Evolutionary conservation across 2,329 filamentous ascomycete species (phyloP).

Genomic region (Periglandula ipomoeae): DNA sequence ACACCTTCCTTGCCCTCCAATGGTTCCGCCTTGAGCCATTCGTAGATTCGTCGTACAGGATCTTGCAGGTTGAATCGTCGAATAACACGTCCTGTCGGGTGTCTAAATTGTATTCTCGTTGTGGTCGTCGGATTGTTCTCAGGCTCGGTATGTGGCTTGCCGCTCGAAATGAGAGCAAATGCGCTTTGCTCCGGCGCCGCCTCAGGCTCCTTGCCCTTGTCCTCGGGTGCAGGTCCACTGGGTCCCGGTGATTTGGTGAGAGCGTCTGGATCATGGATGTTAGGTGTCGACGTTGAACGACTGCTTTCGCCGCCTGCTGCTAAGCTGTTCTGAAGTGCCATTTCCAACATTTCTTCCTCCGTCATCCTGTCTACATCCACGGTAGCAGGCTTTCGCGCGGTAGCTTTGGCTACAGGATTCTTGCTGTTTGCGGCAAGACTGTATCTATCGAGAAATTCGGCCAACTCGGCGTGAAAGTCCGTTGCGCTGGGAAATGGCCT

Average conservation of each 20-base stretch:
- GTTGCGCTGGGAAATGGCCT: conserved; percentile 63
- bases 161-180: conserved; percentile 65
- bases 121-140: conserved; percentile 58
- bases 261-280: conserved; percentile 74
- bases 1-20: conserved; percentile 69
- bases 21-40: conserved; percentile 90
- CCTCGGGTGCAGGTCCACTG: not conserved
- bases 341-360: conserved; percentile 93
- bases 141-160: conserved; percentile 71
- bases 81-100: conserved; percentile 76
- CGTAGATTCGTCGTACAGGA: conserved; percentile 73
- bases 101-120: conserved; percentile 87
- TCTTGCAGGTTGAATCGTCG: conserved; percentile 74
- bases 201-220: conserved; percentile 39
- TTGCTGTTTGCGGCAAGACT: conserved; percentile 81
- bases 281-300: conserved; percentile 32
- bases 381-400: conserved; percentile 54
- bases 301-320: conserved; percentile 34
- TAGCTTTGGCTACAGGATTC: conserved; percentile 72
- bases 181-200: conserved; percentile 31
- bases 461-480: conserved; percentile 85
- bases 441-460: conserved; percentile 95
- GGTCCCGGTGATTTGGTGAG: conserved; percentile 58
- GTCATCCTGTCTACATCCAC: conserved; percentile 82
- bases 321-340: conserved; percentile 85